Base-by-base conservation (phyloP, 2,329 filamentous ascomycete genomes). In the Escovopsis sp. region DNA sequence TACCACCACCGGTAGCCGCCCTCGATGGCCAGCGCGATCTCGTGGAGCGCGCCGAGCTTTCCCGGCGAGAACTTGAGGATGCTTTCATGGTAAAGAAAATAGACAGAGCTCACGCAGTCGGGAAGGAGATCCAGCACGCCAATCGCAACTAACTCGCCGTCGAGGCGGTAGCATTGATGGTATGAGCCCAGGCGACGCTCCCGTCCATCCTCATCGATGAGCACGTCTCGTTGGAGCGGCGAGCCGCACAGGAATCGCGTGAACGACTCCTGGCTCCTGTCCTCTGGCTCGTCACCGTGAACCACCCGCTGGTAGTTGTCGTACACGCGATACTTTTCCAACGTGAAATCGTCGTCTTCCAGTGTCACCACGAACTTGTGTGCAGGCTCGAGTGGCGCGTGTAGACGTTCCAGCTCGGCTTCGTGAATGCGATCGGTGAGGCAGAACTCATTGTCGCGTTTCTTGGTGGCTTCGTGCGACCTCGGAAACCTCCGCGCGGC, bases 131-230 rank as follows among this genome's bases (percentile, higher is more conserved):
- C 83, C 5, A 90, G 60, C 1, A 90, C 78, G 0, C 77, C 77
- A 43, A 90, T 68, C 2, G 83, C 83, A 17, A 88, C 72, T 12
- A 90, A 63, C 34, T 72, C 66, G 16, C 80, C 82, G 48, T 90
- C 79, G 3, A 90, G 62, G 21, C 82, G 69, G 51, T 87, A 88
- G 57, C 80, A 86, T 51, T 88, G 82, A 47, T 90, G 83, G 46
- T 73, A 88, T 2, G 80, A 84, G 13, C 83, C 83, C 0, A 87
- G 57, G 29, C 58, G 60, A 31, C 66, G 65, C 39, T 66, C 61
- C 14, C 61, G 60, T 18, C 72, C 72, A 37, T 74, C 63, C 2
- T 61, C 41, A 2, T 54, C 52, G 14, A 54, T 52, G 26, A 63
- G 42, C 2, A 55, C 63, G 23, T 61, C 57, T 11, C 66, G 62